Conservation (phyloP, 148 eudicot species). For the Rhododendron ferrugineum region DNA sequence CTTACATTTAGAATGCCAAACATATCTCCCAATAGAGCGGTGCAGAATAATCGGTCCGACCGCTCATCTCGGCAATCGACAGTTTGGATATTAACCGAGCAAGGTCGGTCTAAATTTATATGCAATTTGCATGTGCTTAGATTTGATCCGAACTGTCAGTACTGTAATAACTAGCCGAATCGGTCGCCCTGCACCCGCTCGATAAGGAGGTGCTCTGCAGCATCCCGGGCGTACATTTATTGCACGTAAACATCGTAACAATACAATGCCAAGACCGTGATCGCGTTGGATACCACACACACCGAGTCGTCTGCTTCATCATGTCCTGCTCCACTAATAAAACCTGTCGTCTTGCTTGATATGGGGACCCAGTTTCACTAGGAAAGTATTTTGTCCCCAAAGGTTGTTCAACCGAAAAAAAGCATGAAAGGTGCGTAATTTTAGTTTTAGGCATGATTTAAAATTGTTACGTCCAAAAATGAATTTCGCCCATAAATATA, state of each 20-base stretch:
- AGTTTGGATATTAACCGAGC: accelerated
- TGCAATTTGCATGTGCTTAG: too few relatives aligned
- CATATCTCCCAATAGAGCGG: too few relatives aligned
- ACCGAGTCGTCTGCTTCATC: background rate
- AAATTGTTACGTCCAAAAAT: background rate
- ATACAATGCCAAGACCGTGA: background rate
- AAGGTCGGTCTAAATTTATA: accelerated
- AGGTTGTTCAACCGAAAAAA: background rate
- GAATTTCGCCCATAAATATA: background rate
- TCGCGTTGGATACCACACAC: background rate
- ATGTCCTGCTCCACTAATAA: background rate
- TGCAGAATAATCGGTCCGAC: too few relatives aligned
- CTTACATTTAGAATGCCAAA: too few relatives aligned
- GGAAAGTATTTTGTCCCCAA: background rate
- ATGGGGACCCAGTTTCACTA: background rate
- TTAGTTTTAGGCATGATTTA: background rate
- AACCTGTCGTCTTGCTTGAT: background rate
- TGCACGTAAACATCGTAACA: background rate
- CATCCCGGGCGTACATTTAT: too few relatives aligned
- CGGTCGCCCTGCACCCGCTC: too few relatives aligned
- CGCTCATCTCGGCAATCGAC: accelerated
- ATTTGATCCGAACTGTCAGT: too few relatives aligned
- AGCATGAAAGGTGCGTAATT: background rate
- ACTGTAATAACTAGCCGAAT: too few relatives aligned
- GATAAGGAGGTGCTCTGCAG: too few relatives aligned